A percentile compares a stretch with the other conserved stretches of the same genome.
These are phyloP conservation scores for Cryptomeria japonica DNA, from an alignment of 75 land plant species.

Conservation along the genomic window DNA sequence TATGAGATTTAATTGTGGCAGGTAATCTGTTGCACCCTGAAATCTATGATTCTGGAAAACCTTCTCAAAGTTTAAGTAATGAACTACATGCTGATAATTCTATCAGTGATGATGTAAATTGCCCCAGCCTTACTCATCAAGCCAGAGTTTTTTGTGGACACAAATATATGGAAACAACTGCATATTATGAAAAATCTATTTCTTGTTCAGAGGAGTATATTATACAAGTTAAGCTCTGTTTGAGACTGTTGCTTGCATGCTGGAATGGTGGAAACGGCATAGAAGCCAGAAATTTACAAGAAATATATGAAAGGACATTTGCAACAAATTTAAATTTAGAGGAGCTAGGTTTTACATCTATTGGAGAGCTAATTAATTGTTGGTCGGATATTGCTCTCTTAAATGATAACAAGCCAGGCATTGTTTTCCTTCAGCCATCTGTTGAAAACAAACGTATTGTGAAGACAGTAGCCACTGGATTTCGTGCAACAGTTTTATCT, in stretches of 20 bases:
- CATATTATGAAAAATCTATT: not conserved
- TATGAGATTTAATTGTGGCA: not conserved
- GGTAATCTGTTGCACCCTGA: not conserved
- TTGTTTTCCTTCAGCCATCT: constrained; percentile 26
- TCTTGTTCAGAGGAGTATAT: constrained; percentile 15
- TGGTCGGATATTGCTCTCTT: constrained; percentile 28
- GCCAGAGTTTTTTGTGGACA: not conserved
- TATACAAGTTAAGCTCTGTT: constrained; percentile 27
- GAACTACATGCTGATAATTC: not conserved
- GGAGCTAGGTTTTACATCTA: constrained; percentile 19
- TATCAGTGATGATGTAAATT: not conserved
- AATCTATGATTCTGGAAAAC: not conserved
- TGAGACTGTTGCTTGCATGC: constrained; percentile 31
- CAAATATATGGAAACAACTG: not conserved
- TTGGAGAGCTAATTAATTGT: constrained; percentile 18
- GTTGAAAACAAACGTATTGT: constrained; percentile 22
- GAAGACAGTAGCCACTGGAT: constrained; percentile 24
- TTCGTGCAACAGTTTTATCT: constrained; percentile 27
- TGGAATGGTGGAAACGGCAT: constrained; percentile 27
- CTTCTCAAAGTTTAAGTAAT: not conserved
- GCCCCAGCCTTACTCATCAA: not conserved
- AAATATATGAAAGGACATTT: constrained; percentile 27
- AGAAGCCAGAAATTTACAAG: constrained; percentile 13
- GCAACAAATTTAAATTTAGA: constrained; percentile 11
- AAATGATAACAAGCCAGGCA: not conserved